phyloP scores from a whole-genome alignment of 2,329 filamentous ascomycete species.

The Microthyrium microscopicum region DNA sequence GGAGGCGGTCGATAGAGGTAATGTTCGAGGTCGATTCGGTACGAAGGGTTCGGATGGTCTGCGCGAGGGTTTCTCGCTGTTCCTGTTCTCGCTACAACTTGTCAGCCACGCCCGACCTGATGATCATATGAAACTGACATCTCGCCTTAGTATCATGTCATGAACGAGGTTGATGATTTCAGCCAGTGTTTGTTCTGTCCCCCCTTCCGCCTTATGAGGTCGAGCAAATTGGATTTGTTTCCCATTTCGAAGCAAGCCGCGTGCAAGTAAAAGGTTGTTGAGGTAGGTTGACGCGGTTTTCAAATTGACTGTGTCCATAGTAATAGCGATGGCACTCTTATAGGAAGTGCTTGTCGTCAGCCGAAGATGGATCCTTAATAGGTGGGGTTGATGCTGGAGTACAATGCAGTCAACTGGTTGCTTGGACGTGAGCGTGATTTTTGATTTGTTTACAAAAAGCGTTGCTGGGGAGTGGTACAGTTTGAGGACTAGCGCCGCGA shows the following conservation, averaged over 20 bases:
- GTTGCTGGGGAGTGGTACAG: no score
- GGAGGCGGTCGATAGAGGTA: constrained; percentile 44
- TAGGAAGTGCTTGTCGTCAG: background rate
- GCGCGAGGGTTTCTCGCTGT: constrained; percentile 67
- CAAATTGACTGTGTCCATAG: constrained; percentile 34
- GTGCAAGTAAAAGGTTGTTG: constrained; percentile 48
- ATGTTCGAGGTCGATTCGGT: constrained; percentile 59
- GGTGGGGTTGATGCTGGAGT: no score
- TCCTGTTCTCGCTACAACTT: constrained; percentile 62
- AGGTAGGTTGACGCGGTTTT: constrained; percentile 46
- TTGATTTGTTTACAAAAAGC: no score
- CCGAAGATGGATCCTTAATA: no score
- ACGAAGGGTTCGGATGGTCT: constrained; percentile 59
- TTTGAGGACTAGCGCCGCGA: no score
- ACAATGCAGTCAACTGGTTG: no score
- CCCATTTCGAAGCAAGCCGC: constrained; percentile 45
- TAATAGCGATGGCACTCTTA: background rate
- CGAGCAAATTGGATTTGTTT: constrained; percentile 69
- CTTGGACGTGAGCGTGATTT: no score
- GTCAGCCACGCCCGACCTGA: background rate
- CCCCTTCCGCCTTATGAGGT: constrained; percentile 46
- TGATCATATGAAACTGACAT: constrained; percentile 39
- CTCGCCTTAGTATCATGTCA: constrained; percentile 76
- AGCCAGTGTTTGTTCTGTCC: constrained; percentile 56
- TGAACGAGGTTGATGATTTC: constrained; percentile 86